These are phyloP conservation scores for Nakazawaea ishiwadae DNA, from an alignment of 805 yeast species.

Conservation along the genomic window DNA sequence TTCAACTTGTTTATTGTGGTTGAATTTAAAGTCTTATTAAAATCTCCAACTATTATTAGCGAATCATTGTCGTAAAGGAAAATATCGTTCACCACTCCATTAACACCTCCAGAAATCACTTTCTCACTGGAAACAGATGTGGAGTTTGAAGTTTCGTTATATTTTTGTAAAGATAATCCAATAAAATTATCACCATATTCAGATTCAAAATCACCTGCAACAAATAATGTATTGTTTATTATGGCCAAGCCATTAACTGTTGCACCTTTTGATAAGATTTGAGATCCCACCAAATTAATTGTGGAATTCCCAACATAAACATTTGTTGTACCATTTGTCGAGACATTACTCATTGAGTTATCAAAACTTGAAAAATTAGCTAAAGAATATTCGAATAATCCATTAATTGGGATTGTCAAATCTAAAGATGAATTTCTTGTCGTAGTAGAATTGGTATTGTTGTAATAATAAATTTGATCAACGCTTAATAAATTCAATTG, in stretches of 20 bases:
- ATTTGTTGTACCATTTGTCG: constrained; percentile 13
- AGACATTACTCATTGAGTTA: constrained; percentile 16
- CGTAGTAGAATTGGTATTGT: constrained; percentile 25
- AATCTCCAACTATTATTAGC: constrained; percentile 44
- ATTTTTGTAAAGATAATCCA: constrained; percentile 22
- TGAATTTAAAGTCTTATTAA: constrained; percentile 31
- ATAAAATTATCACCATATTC: constrained; percentile 33
- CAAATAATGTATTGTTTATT: constrained; percentile 29
- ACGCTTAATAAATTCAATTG: constrained; percentile 43
- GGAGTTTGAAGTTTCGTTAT: constrained; percentile 16
- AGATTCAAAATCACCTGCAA: constrained; percentile 47
- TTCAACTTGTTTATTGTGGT: constrained; percentile 13
- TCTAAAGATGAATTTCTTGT: constrained; percentile 15
- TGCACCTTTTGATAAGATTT: constrained; percentile 32
- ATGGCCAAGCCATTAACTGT: constrained; percentile 30
- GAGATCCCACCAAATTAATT: constrained; percentile 34
- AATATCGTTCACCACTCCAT: constrained; percentile 32
- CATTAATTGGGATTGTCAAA: constrained; percentile 47
- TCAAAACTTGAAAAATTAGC: constrained; percentile 51
- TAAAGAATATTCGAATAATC: constrained; percentile 77
- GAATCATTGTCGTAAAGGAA: constrained; percentile 24
- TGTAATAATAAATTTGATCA: constrained; percentile 29
- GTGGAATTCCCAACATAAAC: constrained; percentile 43
- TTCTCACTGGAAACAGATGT: constrained; percentile 6
- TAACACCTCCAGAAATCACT: constrained; percentile 31